Evolutionary conservation across 495 filamentous ascomycete species (phyloP), one percentile per base, ranked within the genome.

Genomic region (Lepidopterella palustris): DNA sequence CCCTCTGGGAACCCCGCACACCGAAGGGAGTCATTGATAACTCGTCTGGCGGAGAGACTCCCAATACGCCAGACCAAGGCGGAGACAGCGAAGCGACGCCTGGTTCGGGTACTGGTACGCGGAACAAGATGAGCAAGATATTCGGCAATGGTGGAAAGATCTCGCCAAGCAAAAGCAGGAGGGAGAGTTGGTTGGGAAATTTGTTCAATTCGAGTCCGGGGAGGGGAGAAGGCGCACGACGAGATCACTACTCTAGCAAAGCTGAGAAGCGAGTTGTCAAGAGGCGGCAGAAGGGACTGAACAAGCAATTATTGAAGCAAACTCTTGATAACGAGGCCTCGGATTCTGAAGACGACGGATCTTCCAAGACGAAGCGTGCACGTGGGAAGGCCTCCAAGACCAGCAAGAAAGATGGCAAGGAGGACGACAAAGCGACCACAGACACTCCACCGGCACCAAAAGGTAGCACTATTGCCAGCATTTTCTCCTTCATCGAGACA

Each of bases 11-110:
- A 25, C 90, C 90, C 2, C 87, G 88, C 40, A 92, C 87, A 66
- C 77, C 77, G 13, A 56, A 78, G 0, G 70, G 79, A 57, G 84
- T 89, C 13, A 70, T 83, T 21, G 85, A 87, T 53, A 82, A 86
- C 8, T 74, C 75, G 27, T 92, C 89, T 2, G 86, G 86, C 47
- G 82, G 85, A n/a, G 92, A 96, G 67, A 85, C 82, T 26, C 74
- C 80, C 57, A 86, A 87, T 0, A 91, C 90, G 6, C 89, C 92
- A 2, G 77, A 78, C 66, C 77, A 73, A 32, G 83, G 85, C 59
- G 83, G 80, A 48, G 84, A 89, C 61, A 81, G 81, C 57, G 88
- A 88, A 63, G 82, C 80, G 51, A 87, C 84, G 4, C 84, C 90
- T 0, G 88, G 91, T 55, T 73, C 74, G 29, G 76, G 75, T 53